phyloP scores from a whole-genome alignment of 2,329 filamentous ascomycete species.

The Fusarium siculi region DNA sequence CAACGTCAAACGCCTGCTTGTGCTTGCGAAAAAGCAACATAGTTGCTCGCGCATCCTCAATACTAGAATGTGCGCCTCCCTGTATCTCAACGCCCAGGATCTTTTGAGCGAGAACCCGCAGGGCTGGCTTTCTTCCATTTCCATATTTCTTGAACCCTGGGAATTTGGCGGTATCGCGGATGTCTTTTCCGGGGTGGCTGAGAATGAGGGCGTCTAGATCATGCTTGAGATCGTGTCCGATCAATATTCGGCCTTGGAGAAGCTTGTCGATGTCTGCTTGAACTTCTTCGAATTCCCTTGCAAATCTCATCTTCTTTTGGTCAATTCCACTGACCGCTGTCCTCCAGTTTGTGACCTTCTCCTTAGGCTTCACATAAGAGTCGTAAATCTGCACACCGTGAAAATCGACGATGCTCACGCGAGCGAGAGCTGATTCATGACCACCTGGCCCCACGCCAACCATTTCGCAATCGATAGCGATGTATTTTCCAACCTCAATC shows the following conservation, averaged over 20 bases:
- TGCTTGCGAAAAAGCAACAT: constrained; percentile 89
- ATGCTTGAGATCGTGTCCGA: constrained; percentile 87
- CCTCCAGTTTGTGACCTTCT: constrained; percentile 88
- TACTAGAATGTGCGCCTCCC: constrained; percentile 70
- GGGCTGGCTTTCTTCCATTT: constrained; percentile 74
- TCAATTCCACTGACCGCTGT: constrained; percentile 87
- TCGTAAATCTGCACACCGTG: constrained; percentile 94
- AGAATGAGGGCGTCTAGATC: constrained; percentile 80
- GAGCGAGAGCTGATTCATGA: constrained; percentile 80
- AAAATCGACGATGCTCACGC: constrained; percentile 92
- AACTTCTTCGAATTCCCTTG: constrained; percentile 79
- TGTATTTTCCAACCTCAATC: constrained; percentile 84
- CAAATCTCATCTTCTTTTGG: constrained; percentile 75
- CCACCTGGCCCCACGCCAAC: constrained; percentile 82
- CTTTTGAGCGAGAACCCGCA: constrained; percentile 68
- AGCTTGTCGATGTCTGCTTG: constrained; percentile 77
- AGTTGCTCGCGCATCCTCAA: constrained; percentile 85
- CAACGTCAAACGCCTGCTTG: constrained; percentile 86
- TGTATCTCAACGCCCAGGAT: constrained; percentile 72
- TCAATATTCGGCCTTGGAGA: constrained; percentile 75
- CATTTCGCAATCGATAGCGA: constrained; percentile 98
- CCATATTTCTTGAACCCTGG: constrained; percentile 76
- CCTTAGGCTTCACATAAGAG: constrained; percentile 83
- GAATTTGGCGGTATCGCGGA: constrained; percentile 86
- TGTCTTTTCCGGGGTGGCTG: constrained; percentile 80